Evolutionary conservation across 352 stramenopile species (phyloP).

Genomic region (Thalassiosira hispida): DNA sequence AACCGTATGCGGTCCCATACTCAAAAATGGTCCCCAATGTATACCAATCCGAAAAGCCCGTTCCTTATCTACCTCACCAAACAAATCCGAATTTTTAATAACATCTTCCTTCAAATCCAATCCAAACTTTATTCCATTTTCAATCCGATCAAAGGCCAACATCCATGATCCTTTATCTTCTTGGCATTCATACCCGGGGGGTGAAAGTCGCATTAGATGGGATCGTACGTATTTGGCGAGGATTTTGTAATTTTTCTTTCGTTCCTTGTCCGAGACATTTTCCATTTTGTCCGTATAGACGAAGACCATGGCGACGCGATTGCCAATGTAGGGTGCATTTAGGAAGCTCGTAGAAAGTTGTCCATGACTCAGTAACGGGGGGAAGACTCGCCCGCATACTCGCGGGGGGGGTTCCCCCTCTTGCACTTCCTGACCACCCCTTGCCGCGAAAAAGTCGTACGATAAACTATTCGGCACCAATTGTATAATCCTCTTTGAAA

Average conservation of each 20-base stretch:
- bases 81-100: constrained; percentile 22
- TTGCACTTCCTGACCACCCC: constrained; percentile 32
- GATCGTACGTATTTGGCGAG: constrained; percentile 47
- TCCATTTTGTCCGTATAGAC: constrained; percentile 57
- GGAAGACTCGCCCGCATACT: constrained; percentile 46
- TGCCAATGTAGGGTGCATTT: constrained; percentile 49
- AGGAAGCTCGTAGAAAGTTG: constrained; percentile 53
- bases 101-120: constrained; percentile 48
- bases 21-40: constrained; percentile 42
- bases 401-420: constrained; percentile 10
- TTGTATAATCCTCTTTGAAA: constrained; percentile 45
- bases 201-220: constrained; percentile 35
- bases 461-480: constrained; percentile 46
- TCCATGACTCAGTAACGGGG: constrained; percentile 34
- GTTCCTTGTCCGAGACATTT: constrained; percentile 17
- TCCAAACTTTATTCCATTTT: constrained; percentile 35
- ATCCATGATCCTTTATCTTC: constrained; percentile 57
- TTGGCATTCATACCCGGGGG: constrained; percentile 56
- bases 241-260: constrained; percentile 53
- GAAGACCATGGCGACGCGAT: constrained; percentile 51
- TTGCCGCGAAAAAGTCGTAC: constrained; percentile 52
- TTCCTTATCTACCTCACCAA: constrained; percentile 35
- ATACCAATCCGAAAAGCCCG: constrained; percentile 40
- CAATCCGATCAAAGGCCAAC: constrained; percentile 49
- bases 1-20: constrained; percentile 54